A percentile compares a stretch with the other conserved stretches of the same genome.
These are phyloP conservation scores for Sedum album DNA, from an alignment of 164 flowering plant species.

Conservation along the genomic window DNA sequence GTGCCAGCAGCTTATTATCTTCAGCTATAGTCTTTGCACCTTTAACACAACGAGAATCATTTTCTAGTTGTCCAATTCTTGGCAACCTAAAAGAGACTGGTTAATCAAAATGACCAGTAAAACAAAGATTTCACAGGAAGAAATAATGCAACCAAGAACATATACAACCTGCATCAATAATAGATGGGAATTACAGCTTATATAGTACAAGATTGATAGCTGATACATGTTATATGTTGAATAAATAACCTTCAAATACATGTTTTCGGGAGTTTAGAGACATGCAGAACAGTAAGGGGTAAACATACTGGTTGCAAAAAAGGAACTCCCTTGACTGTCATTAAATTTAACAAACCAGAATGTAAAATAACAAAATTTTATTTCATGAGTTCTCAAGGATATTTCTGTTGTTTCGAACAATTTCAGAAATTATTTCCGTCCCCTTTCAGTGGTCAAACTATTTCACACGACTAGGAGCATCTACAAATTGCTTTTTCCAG, in stretches of 20 bases:
- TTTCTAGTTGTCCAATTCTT: conserved; percentile 64
- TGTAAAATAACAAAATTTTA: no score
- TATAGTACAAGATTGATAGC: neutral
- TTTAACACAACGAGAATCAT: conserved; percentile 66
- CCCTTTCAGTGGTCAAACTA: no score
- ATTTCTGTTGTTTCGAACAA: no score
- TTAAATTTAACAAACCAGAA: no score
- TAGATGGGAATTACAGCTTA: neutral
- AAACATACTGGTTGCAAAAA: no score
- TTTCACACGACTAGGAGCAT: neutral
- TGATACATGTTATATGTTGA: no score
- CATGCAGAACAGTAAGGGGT: no score
- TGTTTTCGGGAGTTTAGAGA: no score
- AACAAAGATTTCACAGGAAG: neutral
- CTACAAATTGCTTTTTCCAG: neutral
- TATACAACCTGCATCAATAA: neutral
- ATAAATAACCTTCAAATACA: neutral
- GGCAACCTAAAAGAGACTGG: conserved; percentile 41
- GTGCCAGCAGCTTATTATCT: conserved; percentile 59
- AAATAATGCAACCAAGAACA: neutral
- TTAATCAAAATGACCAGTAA: neutral
- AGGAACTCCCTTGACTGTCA: no score
- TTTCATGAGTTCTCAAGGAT: no score
- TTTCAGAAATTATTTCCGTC: no score
- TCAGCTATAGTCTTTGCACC: conserved; percentile 77